phyloP scores from a whole-genome alignment of 495 filamentous ascomycete species.

The Talaromyces borbonicus region DNA sequence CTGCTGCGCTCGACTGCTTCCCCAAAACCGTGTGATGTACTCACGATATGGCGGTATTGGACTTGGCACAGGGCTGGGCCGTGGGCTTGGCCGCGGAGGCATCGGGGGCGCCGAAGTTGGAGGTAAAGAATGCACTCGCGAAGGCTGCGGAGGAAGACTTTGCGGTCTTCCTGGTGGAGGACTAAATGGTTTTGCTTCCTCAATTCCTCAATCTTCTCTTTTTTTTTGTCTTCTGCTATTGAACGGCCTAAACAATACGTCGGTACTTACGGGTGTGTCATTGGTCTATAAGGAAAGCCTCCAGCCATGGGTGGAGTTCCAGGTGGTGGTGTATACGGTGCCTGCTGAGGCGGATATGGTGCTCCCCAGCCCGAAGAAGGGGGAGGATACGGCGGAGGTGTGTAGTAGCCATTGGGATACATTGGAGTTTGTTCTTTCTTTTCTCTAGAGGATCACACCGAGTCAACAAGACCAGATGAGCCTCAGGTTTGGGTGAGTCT shows the following conservation, averaged over 20 bases:
- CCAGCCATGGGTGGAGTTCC: not conserved
- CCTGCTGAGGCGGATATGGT: constrained; percentile 2
- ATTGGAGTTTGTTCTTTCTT: not conserved
- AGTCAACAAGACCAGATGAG: too few species aligned
- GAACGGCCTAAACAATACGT: not conserved
- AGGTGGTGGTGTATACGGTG: constrained; percentile 1
- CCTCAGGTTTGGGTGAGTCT: not conserved
- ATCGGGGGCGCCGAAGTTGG: not conserved
- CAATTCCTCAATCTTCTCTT: not conserved
- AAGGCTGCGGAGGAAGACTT: constrained; percentile 3
- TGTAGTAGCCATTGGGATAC: constrained; percentile 4
- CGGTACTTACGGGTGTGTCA: not conserved
- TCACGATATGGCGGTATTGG: not conserved
- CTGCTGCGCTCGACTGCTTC: not conserved
- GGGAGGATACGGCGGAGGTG: constrained; percentile 3
- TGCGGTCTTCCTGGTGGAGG: constrained; percentile 1
- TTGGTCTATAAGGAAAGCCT: not conserved
- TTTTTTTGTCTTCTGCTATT: too few species aligned
- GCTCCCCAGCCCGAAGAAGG: constrained; percentile 2
- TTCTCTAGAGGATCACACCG: not conserved
- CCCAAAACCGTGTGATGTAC: not conserved
- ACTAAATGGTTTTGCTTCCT: not conserved
- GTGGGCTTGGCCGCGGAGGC: not conserved
- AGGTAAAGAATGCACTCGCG: not conserved
- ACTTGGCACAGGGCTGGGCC: not conserved